Evolutionary conservation across 371 early-diverging fungal genomes (phyloP).

Genomic region (Rhizomucor miehei): DNA sequence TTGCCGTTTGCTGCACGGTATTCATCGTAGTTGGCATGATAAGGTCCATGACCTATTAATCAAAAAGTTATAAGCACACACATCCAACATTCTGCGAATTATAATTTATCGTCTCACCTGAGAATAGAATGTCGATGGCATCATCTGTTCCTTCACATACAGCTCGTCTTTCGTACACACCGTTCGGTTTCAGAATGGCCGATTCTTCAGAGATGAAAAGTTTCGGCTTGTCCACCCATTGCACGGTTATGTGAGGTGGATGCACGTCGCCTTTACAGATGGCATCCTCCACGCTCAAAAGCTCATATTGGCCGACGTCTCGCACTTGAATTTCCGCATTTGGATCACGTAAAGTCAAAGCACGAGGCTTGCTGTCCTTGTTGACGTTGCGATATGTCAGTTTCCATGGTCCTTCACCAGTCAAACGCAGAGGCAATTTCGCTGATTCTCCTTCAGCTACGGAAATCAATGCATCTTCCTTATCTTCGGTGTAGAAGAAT

Average conservation of each 20-base stretch:
- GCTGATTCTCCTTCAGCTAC: conserved; percentile 33
- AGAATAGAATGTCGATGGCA: conserved; percentile 34
- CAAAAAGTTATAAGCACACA: background rate
- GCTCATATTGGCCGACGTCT: conserved; percentile 37
- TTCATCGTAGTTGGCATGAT: conserved; percentile 31
- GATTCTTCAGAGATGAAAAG: conserved; percentile 32
- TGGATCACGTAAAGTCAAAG: conserved; percentile 29
- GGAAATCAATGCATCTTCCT: conserved; percentile 15
- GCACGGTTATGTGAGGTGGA: conserved; percentile 26
- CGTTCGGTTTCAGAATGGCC: conserved; percentile 9
- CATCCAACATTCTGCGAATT: background rate
- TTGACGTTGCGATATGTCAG: conserved; percentile 37
- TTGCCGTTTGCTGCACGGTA: conserved; percentile 7
- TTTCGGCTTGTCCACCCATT: conserved; percentile 40
- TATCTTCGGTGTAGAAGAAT: conserved; percentile 29
- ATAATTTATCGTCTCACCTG: conserved; percentile 15
- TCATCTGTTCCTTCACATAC: conserved; percentile 46
- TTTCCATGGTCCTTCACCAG: conserved; percentile 49
- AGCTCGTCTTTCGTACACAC: conserved; percentile 31
- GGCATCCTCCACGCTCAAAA: conserved; percentile 41
- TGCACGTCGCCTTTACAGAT: conserved; percentile 45
- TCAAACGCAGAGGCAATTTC: conserved; percentile 35
- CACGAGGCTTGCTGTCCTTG: conserved; percentile 16
- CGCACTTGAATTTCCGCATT: conserved; percentile 39
- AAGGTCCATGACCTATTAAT: conserved; percentile 31